A percentile compares a stretch with the other conserved stretches of the same genome.
phyloP scores from a whole-genome alignment of 2,329 filamentous ascomycete species.

The Zymoseptoria crescenta region DNA sequence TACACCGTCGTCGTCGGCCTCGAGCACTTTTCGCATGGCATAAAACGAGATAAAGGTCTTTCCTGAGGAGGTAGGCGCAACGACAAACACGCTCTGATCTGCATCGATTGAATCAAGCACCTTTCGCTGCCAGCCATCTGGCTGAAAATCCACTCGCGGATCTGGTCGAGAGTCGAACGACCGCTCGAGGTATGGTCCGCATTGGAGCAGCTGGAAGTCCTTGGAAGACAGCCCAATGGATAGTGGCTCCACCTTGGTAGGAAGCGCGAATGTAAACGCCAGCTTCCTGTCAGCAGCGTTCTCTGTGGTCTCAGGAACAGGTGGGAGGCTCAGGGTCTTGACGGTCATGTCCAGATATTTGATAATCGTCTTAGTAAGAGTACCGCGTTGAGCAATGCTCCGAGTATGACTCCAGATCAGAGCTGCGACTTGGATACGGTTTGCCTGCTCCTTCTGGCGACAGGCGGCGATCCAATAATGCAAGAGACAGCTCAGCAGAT shows the following conservation, averaged over 20 bases:
- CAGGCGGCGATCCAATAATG: slow-evolving; percentile 42
- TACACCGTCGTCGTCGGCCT: slow-evolving; percentile 60
- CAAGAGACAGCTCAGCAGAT: slow-evolving; percentile 43
- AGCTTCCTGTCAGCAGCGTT: slow-evolving; percentile 26
- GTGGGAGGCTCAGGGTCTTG: slow-evolving; percentile 34
- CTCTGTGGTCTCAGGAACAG: slow-evolving; percentile 21
- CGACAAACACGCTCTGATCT: slow-evolving; percentile 62
- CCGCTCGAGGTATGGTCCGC: slow-evolving; percentile 68
- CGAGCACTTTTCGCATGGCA: slow-evolving; percentile 68
- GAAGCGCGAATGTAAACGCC: slow-evolving; percentile 38
- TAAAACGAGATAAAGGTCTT: slow-evolving; percentile 84
- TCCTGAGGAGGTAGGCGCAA: slow-evolving; percentile 70
- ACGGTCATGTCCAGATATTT: slow-evolving; percentile 31
- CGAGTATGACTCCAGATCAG: slow-evolving; percentile 40
- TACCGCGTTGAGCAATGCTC: slow-evolving; percentile 31
- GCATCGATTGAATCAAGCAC: slow-evolving; percentile 67
- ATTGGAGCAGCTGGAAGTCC: slow-evolving; percentile 61
- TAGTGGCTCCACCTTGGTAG: slow-evolving; percentile 23
- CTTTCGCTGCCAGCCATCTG: slow-evolving; percentile 67
- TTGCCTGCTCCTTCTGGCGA: slow-evolving; percentile 25
- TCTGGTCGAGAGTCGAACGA: slow-evolving; percentile 62
- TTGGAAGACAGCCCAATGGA: slow-evolving; percentile 35
- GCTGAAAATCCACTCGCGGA: slow-evolving; percentile 61
- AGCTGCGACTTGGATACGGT: slow-evolving; percentile 38
- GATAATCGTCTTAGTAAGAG: slow-evolving; percentile 37